phyloP scores from a whole-genome alignment of 2,329 filamentous ascomycete species.

The Exophiala sp. region DNA sequence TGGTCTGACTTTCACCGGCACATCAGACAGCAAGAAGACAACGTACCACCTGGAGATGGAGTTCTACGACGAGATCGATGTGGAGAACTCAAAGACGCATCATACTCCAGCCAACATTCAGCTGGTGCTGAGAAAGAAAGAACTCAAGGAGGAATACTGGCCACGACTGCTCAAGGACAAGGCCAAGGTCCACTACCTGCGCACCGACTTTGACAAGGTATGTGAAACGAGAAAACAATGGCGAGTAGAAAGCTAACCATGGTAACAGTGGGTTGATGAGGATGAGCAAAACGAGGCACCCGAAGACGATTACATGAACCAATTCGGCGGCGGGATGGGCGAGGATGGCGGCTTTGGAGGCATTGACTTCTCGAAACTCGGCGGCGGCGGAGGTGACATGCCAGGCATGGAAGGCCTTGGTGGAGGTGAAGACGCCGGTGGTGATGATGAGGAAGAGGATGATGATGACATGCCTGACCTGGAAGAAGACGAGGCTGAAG shows the following conservation, averaged over 20 bases:
- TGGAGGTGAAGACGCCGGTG: constrained; percentile 46
- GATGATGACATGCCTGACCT: constrained; percentile 34
- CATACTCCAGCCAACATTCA: constrained; percentile 86
- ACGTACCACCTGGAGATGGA: constrained; percentile 83
- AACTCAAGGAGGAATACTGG: constrained; percentile 92
- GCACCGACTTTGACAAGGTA: constrained; percentile 98
- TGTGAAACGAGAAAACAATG: constrained; percentile 25
- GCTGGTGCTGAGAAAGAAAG: constrained; percentile 94
- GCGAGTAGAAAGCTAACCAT: not conserved
- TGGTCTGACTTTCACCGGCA: constrained; percentile 74
- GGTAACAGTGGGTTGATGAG: constrained; percentile 79
- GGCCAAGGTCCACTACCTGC: constrained; percentile 90
- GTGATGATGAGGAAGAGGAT: constrained; percentile 53
- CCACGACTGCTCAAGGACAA: constrained; percentile 85
- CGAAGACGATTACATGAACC: constrained; percentile 66
- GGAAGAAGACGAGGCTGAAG: constrained; percentile 42
- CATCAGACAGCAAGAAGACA: constrained; percentile 78
- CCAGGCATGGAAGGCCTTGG: constrained; percentile 36
- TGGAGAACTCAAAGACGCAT: constrained; percentile 75
- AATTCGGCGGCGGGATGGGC: constrained; percentile 53
- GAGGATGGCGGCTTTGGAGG: constrained; percentile 49
- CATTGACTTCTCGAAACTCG: constrained; percentile 92
- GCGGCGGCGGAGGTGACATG: constrained; percentile 53
- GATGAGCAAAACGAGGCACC: constrained; percentile 91
- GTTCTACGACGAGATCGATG: constrained; percentile 88